Conservation (phyloP, 164 flowering plant species). For the Pachysandra terminalis region DNA sequence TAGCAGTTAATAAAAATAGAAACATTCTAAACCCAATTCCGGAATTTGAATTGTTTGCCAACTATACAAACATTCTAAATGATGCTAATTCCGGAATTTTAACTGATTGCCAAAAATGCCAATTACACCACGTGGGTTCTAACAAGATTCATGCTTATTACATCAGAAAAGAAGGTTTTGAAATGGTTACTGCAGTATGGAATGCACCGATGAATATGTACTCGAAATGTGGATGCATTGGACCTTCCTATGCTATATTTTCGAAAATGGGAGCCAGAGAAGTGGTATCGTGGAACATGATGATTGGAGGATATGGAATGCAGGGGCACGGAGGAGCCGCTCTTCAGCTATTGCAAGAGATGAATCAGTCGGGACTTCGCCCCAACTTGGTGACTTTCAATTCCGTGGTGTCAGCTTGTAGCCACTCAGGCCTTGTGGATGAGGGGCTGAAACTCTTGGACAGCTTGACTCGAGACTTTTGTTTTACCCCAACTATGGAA, state of each 20-base stretch:
- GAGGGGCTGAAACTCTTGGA: no score
- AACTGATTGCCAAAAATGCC: no score
- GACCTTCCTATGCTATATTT: conserved; percentile 33
- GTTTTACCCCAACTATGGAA: conserved; percentile 35
- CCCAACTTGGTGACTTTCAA: conserved; percentile 52
- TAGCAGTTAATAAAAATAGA: no score
- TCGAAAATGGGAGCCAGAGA: conserved; percentile 33
- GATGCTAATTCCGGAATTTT: no score
- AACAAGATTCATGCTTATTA: conserved; percentile 53
- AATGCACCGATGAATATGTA: conserved; percentile 59
- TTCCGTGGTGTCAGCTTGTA: conserved; percentile 51
- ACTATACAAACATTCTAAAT: no score
- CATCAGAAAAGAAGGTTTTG: conserved; percentile 22
- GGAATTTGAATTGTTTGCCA: no score
- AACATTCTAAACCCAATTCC: no score
- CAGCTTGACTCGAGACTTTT: conserved; percentile 26
- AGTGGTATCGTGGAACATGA: conserved; percentile 50
- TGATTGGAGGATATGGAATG: conserved; percentile 45
- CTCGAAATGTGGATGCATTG: conserved; percentile 41
- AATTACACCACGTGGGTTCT: no score
- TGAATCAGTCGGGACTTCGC: conserved; percentile 28
- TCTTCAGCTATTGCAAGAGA: conserved; percentile 33
- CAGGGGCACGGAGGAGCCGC: conserved; percentile 45
- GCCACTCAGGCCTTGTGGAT: no score
- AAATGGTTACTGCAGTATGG: conserved; percentile 22